A percentile compares a stretch with the other conserved stretches of the same genome.
phyloP scores from a whole-genome alignment of 768 basidiomycete genomes.

The Hypholoma sublateritium region DNA sequence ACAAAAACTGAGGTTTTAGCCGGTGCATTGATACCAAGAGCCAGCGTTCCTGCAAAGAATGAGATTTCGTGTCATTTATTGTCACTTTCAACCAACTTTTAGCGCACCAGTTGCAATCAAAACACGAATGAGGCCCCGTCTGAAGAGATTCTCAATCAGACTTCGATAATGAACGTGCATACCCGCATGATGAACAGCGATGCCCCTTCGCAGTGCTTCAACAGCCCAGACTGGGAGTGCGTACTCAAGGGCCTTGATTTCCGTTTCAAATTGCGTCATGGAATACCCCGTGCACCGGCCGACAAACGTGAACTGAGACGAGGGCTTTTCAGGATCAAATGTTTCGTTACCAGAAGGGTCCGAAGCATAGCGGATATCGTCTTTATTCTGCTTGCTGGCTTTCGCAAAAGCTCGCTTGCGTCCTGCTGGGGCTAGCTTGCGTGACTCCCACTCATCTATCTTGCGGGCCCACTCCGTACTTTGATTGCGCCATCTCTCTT shows the following conservation, averaged over 20 bases:
- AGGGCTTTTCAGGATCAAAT: slow-evolving; percentile 60
- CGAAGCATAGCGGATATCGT: slow-evolving; percentile 13
- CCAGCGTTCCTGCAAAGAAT: slow-evolving; percentile 51
- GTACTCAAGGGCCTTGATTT: slow-evolving; percentile 38
- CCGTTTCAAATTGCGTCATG: slow-evolving; percentile 46
- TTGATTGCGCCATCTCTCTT: slow-evolving; percentile 46
- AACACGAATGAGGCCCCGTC: slow-evolving; percentile 60
- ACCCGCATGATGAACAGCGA: slow-evolving; percentile 70
- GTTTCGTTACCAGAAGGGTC: slow-evolving; percentile 45
- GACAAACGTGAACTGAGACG: slow-evolving; percentile 60
- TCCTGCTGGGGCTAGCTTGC: slow-evolving; percentile 45
- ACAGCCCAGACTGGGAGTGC: slow-evolving; percentile 44
- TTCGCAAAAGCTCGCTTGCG: slow-evolving; percentile 45
- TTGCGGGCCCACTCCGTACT: slow-evolving; percentile 51
- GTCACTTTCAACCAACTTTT: no score
- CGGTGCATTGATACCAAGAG: slow-evolving; percentile 76
- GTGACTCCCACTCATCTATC: slow-evolving; percentile 49
- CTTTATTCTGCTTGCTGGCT: slow-evolving; percentile 37
- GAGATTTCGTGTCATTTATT: not conserved
- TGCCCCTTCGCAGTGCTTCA: slow-evolving; percentile 52
- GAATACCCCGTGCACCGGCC: slow-evolving; percentile 42
- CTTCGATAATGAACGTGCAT: slow-evolving; percentile 64
- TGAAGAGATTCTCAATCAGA: slow-evolving; percentile 62
- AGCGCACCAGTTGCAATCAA: slow-evolving; percentile 61
- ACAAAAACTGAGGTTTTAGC: slow-evolving; percentile 65